Evolutionary conservation across 1,284 basidiomycete genomes (phyloP), one percentile per base, ranked within the genome.

Genomic region (Peniophora sp.): DNA sequence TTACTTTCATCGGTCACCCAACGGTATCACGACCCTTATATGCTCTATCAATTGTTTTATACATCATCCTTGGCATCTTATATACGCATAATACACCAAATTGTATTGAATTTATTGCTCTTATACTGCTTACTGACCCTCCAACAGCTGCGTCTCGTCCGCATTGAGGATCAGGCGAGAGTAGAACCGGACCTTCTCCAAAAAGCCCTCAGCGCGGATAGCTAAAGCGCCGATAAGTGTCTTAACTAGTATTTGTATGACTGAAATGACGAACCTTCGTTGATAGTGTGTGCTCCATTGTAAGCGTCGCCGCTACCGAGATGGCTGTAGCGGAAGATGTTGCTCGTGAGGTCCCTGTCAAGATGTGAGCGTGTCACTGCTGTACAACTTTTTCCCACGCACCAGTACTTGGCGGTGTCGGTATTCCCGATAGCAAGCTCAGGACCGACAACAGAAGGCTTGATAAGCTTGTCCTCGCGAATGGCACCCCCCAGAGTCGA

Each of bases 361-460:
- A n/a, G n/a, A n/a, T n/a, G n/a, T n/a, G n/a, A n/a, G n/a, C n/a
- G n/a, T n/a, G n/a, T n/a, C n/a, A n/a, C n/a, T n/a, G n/a, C n/a
- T n/a, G n/a, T n/a, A n/a, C n/a, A n/a, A n/a, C n/a, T n/a, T n/a
- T n/a, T n/a, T n/a, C n/a, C n/a, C n/a, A n/a, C n/a, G n/a, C n/a
- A n/a, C n/a, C 77, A 79, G 60, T 77, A 79, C 55, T 66, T 69
- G 47, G 70, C 69, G 2, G 78, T 80, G 57, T 81, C 79, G 69
- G 51, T 52, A 24, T 49, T 49, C 9, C 51, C 51, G 3, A 55
- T 49, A 45, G 32, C 36, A 50, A 55, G 49, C 17, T 57, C 62
- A 9, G 72, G 71, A 1, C 66, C 64, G 2, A 76, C 68, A 41
- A 69, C 59, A 11, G 71, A 61, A 2, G 27, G 36, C 20, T 49